A percentile compares a stretch with the other conserved stretches of the same genome.
Evolutionary conservation across 768 basidiomycete genomes (phyloP).

Genomic region (Clavulina sp.): DNA sequence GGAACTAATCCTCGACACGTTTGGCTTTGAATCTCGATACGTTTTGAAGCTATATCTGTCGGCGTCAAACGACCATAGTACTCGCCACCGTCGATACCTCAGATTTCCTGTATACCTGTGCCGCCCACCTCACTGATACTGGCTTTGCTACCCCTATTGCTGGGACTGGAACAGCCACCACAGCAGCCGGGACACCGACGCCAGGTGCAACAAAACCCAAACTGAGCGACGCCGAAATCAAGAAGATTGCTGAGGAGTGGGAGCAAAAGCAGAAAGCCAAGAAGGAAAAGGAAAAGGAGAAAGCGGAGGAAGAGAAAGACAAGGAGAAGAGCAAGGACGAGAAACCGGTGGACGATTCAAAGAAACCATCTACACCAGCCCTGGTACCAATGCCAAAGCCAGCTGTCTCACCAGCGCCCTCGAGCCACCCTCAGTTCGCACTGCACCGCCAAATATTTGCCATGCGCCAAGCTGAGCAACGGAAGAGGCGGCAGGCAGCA

Average conservation of each 20-base stretch:
- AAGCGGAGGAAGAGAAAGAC: constrained; percentile 9
- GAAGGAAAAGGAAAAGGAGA: constrained; percentile 11
- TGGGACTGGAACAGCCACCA: no score
- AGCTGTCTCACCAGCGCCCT: constrained; percentile 11
- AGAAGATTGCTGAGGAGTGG: constrained; percentile 70
- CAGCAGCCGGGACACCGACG: constrained; percentile 18
- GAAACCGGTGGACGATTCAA: constrained; percentile 13
- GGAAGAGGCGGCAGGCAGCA: constrained; percentile 43
- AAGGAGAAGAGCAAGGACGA: constrained; percentile 9
- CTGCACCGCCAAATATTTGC: constrained; percentile 73
- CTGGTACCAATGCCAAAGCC: constrained; percentile 14
- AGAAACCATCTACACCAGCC: constrained; percentile 7
- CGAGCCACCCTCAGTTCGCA: constrained; percentile 48
- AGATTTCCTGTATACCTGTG: constrained; percentile 79
- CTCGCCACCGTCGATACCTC: constrained; percentile 66
- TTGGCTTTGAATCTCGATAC: neutral
- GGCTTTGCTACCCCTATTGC: constrained; percentile 48
- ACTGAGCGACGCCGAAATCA: constrained; percentile 52
- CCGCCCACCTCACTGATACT: constrained; percentile 57
- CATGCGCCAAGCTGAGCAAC: constrained; percentile 63
- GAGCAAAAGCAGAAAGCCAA: constrained; percentile 20
- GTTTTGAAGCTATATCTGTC: constrained; percentile 26
- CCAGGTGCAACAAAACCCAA: constrained; percentile 10
- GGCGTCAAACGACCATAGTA: constrained; percentile 63
- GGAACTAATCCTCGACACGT: constrained; percentile 28